Evolutionary conservation across 2,329 filamentous ascomycete genomes (phyloP), one percentile per base, ranked within the genome.

Genomic region (Hymenoscyphus fraxineus): DNA sequence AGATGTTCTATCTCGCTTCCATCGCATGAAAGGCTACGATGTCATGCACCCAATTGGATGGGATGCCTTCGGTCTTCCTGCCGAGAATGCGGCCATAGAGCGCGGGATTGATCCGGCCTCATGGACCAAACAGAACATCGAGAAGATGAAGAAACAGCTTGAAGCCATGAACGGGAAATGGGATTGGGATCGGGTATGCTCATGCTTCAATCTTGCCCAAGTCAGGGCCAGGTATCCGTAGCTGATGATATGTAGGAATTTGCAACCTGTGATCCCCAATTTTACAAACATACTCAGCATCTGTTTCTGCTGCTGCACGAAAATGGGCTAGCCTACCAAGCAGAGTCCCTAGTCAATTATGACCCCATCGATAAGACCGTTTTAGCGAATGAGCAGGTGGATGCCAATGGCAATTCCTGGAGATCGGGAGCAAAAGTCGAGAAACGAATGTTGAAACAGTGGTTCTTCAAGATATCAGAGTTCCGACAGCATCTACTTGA

Each of bases 1-100:
- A 66, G 93, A 97, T 79, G 90, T 93, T 10, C 79, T 96, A 61
- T 87, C 92, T 15, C 85, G 93, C 62, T 96, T 88, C 74, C 86
- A 88, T 71, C 84, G 83, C 32, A 87, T 96, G 78, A 86, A 88
- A 70, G 92, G 92, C 16, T 82, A 87, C 69, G 79, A 90, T 63
- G 91, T 96, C 39, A 77, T 96, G 61, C 85, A 96, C 68, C 92
- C 93, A n/a, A 96, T 96, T 84, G 93, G 93, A 12, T 97, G 93
- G 92, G 93, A 97, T 80, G 91, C 92, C 5, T 96, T 97, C 78
- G 93, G 93, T 1, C 80, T 97, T 63, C 93, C 93, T 12, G 93
- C 93, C 55, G 93, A 97, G 77, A 97, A 97, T 78, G 93, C 93
- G 19, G 93, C 93, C 9, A 90, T 96, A 64, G 91, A 96, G 77